A percentile compares a stretch with the other conserved stretches of the same genome.
phyloP scores from a whole-genome alignment of 2,329 filamentous ascomycete genomes.

The Paracorniculantispora psalliotae region DNA sequence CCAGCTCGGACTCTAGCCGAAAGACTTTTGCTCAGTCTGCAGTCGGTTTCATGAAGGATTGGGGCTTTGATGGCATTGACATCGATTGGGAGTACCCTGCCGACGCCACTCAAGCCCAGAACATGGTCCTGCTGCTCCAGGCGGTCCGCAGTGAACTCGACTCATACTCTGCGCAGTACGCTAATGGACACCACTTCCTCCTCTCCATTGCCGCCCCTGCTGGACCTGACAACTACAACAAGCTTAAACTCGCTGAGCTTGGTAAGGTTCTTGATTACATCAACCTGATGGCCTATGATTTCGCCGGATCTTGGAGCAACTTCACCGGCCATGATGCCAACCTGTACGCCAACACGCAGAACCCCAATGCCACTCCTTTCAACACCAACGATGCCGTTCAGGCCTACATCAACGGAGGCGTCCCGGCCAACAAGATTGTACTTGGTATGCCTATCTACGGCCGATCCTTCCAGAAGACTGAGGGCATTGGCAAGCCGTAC shows the following conservation, averaged over 20 bases:
- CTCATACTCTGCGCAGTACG: conserved; percentile 39
- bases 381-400: conserved; percentile 60
- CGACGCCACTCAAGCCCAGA: conserved; percentile 34
- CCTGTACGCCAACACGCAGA: conserved; percentile 50
- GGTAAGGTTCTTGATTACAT: conserved; percentile 48
- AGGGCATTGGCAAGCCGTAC: conserved; percentile 61
- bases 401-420: conserved; percentile 59
- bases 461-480: conserved; percentile 35
- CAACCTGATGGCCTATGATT: conserved; percentile 77
- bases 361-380: conserved; percentile 61
- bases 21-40: conserved; percentile 64
- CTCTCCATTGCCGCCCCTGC: conserved; percentile 51
- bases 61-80: conserved; percentile 55
- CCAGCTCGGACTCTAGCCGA: conserved; percentile 57
- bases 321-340: conserved; percentile 67
- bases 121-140: conserved; percentile 41
- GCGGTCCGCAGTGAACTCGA: conserved; percentile 44
- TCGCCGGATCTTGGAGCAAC: conserved; percentile 64
- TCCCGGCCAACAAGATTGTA: conserved; percentile 62
- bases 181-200: conserved; percentile 45
- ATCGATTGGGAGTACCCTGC: conserved; percentile 36
- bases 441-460: conserved; percentile 66
- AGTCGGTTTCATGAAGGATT: conserved; percentile 65
- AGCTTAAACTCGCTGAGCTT: conserved; percentile 44
- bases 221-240: conserved; percentile 43